Percentiles rank a stretch among this genome's conserved stretches.
phyloP scores from a whole-genome alignment of 2,329 filamentous ascomycete species.

The Lizonia empirigonia region DNA sequence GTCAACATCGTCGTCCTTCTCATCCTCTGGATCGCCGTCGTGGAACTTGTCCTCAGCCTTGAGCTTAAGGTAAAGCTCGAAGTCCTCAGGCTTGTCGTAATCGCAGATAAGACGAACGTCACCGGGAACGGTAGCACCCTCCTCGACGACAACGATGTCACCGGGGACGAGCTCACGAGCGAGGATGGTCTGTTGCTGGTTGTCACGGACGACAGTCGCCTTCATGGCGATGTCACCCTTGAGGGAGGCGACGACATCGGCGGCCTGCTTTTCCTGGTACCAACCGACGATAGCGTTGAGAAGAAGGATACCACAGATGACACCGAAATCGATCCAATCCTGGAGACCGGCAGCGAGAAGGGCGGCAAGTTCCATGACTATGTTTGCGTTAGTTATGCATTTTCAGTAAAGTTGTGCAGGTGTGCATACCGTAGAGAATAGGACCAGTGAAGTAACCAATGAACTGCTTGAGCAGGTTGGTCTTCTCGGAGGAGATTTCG shows the following conservation, averaged over 20 bases:
- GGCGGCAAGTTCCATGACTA: constrained; percentile 79
- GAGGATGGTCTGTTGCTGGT: constrained; percentile 70
- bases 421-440: constrained; percentile 72
- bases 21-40: constrained; percentile 65
- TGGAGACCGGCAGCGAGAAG: constrained; percentile 74
- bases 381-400: constrained; percentile 17
- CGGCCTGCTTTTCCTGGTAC: constrained; percentile 82
- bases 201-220: constrained; percentile 70
- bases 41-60: constrained; percentile 58
- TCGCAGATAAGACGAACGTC: constrained; percentile 75
- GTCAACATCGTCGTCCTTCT: constrained; percentile 66
- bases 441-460: constrained; percentile 76
- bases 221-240: constrained; percentile 83
- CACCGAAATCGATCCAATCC: constrained; percentile 76
- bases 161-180: constrained; percentile 76
- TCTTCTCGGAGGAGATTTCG: constrained; percentile 74
- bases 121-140: constrained; percentile 72
- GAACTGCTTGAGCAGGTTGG: constrained; percentile 77
- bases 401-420: constrained; percentile 15
- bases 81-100: constrained; percentile 70
- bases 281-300: constrained; percentile 79
- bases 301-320: constrained; percentile 75
- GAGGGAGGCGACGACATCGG: constrained; percentile 68
- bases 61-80: constrained; percentile 70
- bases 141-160: constrained; percentile 76